These are phyloP conservation scores for Pseudozyma hubeiensis DNA, from an alignment of 1,284 basidiomycete genomes.

Conservation along the genomic window DNA sequence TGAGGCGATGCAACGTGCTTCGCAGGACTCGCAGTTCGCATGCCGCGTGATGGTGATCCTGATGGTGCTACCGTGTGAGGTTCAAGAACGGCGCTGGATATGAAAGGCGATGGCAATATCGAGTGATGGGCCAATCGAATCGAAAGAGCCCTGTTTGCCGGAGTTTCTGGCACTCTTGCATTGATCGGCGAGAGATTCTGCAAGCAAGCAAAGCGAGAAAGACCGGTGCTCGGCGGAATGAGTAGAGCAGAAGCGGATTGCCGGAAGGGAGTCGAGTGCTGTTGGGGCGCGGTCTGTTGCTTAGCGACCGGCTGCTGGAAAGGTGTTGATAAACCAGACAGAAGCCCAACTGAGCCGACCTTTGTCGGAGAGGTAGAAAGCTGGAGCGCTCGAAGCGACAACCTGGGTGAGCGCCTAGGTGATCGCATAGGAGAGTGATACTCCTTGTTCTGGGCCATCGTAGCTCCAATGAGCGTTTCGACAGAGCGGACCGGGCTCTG, in stretches of 20 bases:
- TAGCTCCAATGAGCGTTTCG: constrained; percentile 40
- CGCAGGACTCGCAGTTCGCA: constrained; percentile 11
- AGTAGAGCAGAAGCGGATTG: constrained; percentile 4
- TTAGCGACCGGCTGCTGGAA: constrained; percentile 10
- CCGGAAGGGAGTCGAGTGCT: constrained; percentile 26
- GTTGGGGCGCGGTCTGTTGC: constrained; percentile 8
- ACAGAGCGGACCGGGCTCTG: constrained; percentile 38
- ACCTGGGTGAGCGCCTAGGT: constrained; percentile 29
- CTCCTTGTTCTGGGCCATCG: constrained; percentile 29
- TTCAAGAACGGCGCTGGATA: constrained; percentile 7
- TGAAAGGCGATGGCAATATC: constrained; percentile 30
- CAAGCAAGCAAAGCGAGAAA: constrained; percentile 40
- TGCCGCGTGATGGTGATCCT: constrained; percentile 2
- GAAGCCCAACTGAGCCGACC: constrained; percentile 2
- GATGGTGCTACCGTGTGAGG: neutral
- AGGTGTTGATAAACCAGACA: constrained; percentile 18
- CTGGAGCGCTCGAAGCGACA: constrained; percentile 35
- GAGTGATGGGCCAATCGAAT: constrained; percentile 16
- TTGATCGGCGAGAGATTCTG: constrained; percentile 25
- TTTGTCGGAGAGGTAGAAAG: constrained; percentile 36
- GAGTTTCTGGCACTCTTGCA: constrained; percentile 14
- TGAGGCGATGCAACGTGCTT: constrained; percentile 1
- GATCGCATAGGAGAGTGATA: constrained; percentile 31
- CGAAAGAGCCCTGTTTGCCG: constrained; percentile 19
- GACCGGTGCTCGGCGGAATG: constrained; percentile 35